A percentile compares a stretch with the other conserved stretches of the same genome.
phyloP scores from a whole-genome alignment of 108 stramenopile genomes.

The Cylindrotheca fusiformis region DNA sequence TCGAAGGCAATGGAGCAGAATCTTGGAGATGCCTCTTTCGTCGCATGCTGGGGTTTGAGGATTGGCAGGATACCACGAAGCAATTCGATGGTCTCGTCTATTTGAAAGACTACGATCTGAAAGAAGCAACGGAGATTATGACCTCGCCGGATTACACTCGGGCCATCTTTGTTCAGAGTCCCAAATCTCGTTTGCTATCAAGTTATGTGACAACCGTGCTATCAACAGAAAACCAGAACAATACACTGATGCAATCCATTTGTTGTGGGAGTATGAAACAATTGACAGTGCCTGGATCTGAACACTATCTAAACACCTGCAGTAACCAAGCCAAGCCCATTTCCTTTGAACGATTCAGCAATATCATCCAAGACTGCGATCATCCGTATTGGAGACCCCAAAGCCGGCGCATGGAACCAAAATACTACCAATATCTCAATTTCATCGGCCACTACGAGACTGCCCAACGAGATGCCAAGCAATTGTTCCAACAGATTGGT shows the following conservation, averaged over 20 bases:
- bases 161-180: slow-evolving; percentile 67
- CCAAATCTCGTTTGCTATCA: slow-evolving; percentile 43
- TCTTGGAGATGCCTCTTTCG: slow-evolving; percentile 44
- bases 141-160: slow-evolving; percentile 50
- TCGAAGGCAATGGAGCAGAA: slow-evolving; percentile 46
- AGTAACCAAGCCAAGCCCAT: not conserved
- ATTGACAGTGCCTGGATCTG: not conserved
- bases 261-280: not conserved
- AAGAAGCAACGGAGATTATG: slow-evolving; percentile 49
- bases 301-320: not conserved
- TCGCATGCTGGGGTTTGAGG: slow-evolving; percentile 38
- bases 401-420: slow-evolving; percentile 31
- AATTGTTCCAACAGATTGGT: slow-evolving; percentile 28
- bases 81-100: slow-evolving; percentile 32
- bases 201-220: slow-evolving; percentile 13
- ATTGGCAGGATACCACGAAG: slow-evolving; percentile 27
- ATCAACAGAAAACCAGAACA: not conserved
- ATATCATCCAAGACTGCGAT: slow-evolving; percentile 5
- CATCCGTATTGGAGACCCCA: slow-evolving; percentile 29
- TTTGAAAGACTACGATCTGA: slow-evolving; percentile 39
- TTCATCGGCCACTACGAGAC: slow-evolving; percentile 38
- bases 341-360: not conserved
- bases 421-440: slow-evolving; percentile 44
- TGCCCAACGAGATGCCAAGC: slow-evolving; percentile 30
- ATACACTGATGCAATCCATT: not conserved